phyloP scores from a whole-genome alignment of 257 asterid genomes.

The Salvia splendens region DNA sequence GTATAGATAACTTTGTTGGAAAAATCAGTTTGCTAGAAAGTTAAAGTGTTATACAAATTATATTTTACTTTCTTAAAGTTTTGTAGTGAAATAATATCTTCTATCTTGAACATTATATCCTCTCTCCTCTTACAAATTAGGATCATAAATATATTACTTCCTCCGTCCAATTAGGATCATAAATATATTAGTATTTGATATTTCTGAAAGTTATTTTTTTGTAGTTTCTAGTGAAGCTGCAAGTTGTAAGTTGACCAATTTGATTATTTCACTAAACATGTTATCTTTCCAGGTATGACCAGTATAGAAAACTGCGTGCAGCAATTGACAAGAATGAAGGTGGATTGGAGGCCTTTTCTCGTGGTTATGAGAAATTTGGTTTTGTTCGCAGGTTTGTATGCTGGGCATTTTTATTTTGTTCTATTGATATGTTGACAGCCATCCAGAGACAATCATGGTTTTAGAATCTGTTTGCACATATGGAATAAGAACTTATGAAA shows the following conservation, averaged over 20 bases:
- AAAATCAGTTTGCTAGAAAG: conserved; percentile 1
- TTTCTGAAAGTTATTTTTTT: conserved; percentile 7
- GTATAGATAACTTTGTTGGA: conserved; percentile 13
- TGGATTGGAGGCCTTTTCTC: conserved; percentile 86
- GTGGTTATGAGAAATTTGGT: conserved; percentile 95
- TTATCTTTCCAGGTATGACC: conserved; percentile 61
- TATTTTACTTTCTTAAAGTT: neutral
- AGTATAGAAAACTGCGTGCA: conserved; percentile 72
- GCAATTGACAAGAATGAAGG: conserved; percentile 91
- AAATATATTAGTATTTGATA: conserved; percentile 10
- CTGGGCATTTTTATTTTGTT: conserved; percentile 25
- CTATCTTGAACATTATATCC: conserved; percentile 3
- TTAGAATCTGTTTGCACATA: conserved; percentile 23
- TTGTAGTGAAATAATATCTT: conserved; percentile 7
- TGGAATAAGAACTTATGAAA: neutral
- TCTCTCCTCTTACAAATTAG: conserved; percentile 13
- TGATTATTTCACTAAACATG: conserved; percentile 21
- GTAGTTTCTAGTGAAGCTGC: conserved; percentile 13
- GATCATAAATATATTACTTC: conserved; percentile 15
- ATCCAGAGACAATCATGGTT: conserved; percentile 24
- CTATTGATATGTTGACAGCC: conserved; percentile 9
- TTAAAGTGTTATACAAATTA: conserved; percentile 20
- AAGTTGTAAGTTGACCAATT: conserved; percentile 14
- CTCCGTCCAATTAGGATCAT: conserved; percentile 15
- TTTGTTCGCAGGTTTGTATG: conserved; percentile 76